These are phyloP conservation scores for Cercospora sojina DNA, from an alignment of 2,329 filamentous ascomycete genomes.

Conservation along the genomic window DNA sequence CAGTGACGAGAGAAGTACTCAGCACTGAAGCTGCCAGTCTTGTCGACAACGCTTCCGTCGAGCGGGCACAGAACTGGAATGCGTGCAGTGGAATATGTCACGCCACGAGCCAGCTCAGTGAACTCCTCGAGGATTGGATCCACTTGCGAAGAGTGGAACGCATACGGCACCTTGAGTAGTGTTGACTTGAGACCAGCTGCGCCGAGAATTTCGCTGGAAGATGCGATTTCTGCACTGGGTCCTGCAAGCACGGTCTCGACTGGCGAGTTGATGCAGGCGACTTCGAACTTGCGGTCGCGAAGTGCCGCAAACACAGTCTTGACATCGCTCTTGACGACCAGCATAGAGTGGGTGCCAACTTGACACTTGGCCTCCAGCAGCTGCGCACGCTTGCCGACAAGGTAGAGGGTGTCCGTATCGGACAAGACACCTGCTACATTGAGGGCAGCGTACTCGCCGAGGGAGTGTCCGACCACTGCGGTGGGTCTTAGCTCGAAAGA, in stretches of 20 bases:
- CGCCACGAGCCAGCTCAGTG: slow-evolving; percentile 20
- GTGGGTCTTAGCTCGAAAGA: slow-evolving; percentile 1
- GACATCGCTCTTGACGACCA: slow-evolving; percentile 20
- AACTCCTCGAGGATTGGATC: slow-evolving; percentile 33
- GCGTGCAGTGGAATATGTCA: slow-evolving; percentile 20
- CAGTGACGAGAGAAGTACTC: slow-evolving; percentile 28
- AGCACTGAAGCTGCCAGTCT: slow-evolving; percentile 23
- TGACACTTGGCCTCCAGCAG: slow-evolving; percentile 33
- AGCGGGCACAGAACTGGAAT: slow-evolving; percentile 37
- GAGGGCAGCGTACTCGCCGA: slow-evolving; percentile 20
- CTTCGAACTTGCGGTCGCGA: not conserved
- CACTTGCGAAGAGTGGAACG: slow-evolving; percentile 38
- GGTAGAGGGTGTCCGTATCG: slow-evolving; percentile 31
- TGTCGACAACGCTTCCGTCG: slow-evolving; percentile 30
- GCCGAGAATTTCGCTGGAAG: slow-evolving; percentile 13
- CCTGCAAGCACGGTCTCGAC: slow-evolving; percentile 31
- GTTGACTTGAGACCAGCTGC: slow-evolving; percentile 14
- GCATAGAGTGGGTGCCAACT: slow-evolving; percentile 31
- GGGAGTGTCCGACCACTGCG: slow-evolving; percentile 28
- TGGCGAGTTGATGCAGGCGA: slow-evolving; percentile 33
- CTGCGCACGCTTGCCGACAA: slow-evolving; percentile 39
- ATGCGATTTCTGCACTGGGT: slow-evolving; percentile 15
- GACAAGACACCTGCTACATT: slow-evolving; percentile 19
- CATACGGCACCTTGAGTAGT: slow-evolving; percentile 30
- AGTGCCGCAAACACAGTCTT: not conserved